phyloP scores from a whole-genome alignment of 2,329 filamentous ascomycete species.

The Alternaria triticimaculans region DNA sequence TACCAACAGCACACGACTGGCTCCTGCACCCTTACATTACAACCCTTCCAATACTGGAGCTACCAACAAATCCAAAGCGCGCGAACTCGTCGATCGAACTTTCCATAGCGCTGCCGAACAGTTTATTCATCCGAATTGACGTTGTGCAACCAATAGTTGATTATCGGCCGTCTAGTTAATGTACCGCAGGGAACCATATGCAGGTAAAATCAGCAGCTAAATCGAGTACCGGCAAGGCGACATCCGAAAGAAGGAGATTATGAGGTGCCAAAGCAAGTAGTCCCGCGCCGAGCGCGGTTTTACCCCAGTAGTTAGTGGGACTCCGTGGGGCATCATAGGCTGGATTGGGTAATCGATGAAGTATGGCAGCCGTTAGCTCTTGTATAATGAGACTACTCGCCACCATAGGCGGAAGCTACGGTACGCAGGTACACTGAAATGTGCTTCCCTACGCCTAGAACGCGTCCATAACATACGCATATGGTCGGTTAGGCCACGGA shows the following conservation, averaged over 20 bases:
- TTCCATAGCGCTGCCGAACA: slow-evolving; percentile 4
- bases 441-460: not conserved
- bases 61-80: not conserved
- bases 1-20: not conserved
- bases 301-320: not conserved
- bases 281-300: not conserved
- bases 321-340: not conserved
- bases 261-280: not conserved
- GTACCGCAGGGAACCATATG: not conserved
- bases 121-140: slow-evolving; percentile 2
- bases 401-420: not conserved
- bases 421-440: slow-evolving; percentile 5
- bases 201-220: not conserved
- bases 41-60: slow-evolving; percentile 1
- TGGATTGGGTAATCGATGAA: not conserved
- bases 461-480: not conserved
- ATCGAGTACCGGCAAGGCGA: not conserved
- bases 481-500: not conserved
- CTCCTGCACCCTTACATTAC: slow-evolving; percentile 7
- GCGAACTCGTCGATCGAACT: not conserved
- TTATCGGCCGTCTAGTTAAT: not conserved
- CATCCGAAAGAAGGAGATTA: slow-evolving; percentile 5
- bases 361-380: not conserved
- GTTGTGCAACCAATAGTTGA: slow-evolving; percentile 13
- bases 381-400: not conserved